Evolutionary conservation across 176 grass and related monocot species (phyloP).

Genomic region (Bromus sterilis): DNA sequence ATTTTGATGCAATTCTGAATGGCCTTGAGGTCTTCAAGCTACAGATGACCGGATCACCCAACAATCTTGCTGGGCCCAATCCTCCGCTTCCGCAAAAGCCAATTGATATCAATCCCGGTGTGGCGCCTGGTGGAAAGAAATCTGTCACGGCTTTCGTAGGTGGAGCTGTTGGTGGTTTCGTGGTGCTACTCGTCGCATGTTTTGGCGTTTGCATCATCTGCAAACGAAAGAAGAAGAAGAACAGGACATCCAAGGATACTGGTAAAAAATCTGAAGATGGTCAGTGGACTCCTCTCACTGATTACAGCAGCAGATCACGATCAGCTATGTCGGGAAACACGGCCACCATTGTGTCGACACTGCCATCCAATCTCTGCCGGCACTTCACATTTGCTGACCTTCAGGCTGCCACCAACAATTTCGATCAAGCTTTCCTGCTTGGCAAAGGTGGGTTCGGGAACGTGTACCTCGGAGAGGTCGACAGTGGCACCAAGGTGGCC

Average conservation of each 20-base stretch:
- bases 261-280: background rate
- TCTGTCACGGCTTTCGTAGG: background rate
- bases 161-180: constrained; percentile 27
- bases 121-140: background rate
- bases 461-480: constrained; percentile 59
- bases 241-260: constrained; percentile 34
- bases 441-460: constrained; percentile 75
- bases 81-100: background rate
- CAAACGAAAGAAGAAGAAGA: constrained; percentile 41
- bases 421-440: constrained; percentile 49
- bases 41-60: background rate
- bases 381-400: constrained; percentile 59
- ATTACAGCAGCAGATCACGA: constrained; percentile 23
- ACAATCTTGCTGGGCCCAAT: constrained; percentile 54
- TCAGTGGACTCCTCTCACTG: constrained; percentile 28
- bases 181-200: background rate
- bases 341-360: constrained; percentile 15
- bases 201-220: constrained; percentile 16
- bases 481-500: constrained; percentile 48
- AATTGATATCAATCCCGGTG: background rate
- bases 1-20: constrained; percentile 73
- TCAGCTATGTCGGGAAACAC: constrained; percentile 22
- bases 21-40: constrained; percentile 76
- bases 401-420: constrained; percentile 43
- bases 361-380: constrained; percentile 44